A percentile compares a stretch with the other conserved stretches of the same genome.
Conservation (phyloP, 106 monocot species). For the Apostasia ramifera region DNA sequence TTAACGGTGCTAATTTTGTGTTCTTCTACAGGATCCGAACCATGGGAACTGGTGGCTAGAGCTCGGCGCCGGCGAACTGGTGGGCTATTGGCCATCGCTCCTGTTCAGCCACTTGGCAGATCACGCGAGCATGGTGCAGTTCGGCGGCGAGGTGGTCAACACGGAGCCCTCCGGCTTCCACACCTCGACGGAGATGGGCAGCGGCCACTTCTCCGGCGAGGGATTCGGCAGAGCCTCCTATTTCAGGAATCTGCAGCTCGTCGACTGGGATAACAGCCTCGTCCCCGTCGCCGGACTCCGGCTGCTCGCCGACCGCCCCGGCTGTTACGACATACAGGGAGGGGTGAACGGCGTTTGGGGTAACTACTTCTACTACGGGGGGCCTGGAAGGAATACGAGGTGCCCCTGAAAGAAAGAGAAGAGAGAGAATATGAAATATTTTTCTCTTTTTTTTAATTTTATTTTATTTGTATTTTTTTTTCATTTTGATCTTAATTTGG, state of each 20-base stretch:
- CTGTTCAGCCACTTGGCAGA: constrained; percentile 59
- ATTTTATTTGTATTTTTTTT: no score
- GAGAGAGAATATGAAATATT: no score
- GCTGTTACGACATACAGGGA: constrained; percentile 70
- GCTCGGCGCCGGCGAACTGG: constrained; percentile 59
- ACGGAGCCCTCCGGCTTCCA: constrained; percentile 48
- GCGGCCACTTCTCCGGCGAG: constrained; percentile 71
- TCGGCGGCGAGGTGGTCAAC: constrained; percentile 71
- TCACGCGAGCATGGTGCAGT: constrained; percentile 72
- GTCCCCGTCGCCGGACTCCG: constrained; percentile 40
- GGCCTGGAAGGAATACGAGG: constrained; percentile 75
- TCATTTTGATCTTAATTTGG: no score
- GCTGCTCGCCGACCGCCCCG: constrained; percentile 67
- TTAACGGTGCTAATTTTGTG: no score
- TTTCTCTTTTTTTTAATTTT: no score
- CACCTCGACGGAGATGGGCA: constrained; percentile 90
- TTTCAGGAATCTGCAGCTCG: constrained; percentile 80
- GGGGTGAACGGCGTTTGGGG: constrained; percentile 70
- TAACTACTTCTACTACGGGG: constrained; percentile 93
- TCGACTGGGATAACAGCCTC: constrained; percentile 89
- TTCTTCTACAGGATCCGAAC: constrained; percentile 58
- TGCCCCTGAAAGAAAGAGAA: constrained; percentile 33
- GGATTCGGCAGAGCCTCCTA: constrained; percentile 78
- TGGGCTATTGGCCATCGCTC: constrained; percentile 78
- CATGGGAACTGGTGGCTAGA: constrained; percentile 98